Base-by-base conservation (phyloP, 495 filamentous ascomycete genomes). In the Hypoxylon cercidicola region DNA sequence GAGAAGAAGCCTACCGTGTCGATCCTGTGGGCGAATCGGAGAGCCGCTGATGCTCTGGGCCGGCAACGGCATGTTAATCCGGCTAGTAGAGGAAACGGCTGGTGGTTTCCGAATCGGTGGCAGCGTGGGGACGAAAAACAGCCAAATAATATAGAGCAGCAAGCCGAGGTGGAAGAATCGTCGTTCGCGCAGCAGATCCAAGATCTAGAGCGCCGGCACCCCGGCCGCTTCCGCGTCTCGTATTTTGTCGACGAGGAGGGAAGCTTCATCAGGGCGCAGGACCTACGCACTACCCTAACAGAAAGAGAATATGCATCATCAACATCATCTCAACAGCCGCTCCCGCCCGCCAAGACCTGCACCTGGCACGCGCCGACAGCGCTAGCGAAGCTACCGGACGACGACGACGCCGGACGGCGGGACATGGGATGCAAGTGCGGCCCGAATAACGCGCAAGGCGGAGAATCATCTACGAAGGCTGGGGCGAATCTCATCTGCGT, bases 161-260 rank as follows among this genome's bases (percentile, higher is more conserved):
- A 47, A 32, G 35, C 46, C 3, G 25, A 28, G 7, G 25, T 28
- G 4, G 20, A 40, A 12, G 25, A 39, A 3, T 37, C 54, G 18
- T 54, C 77, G 10, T 80, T 96, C 48, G 86, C 89, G 7, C 72
- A 76, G 13, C 85, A 92, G 68, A 74, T 97, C 20, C 82, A 85
- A 48, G 73, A 77, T 6, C 73, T 92, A 58, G 83, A 87, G 68
- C 60, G 72, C 2, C 78, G 75, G n/a, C 82, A 87, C 67, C 79
- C 81, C 0, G 80, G 75, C 0, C 81, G 82, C 37, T 72, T 94
- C 19, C 79, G 69, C 1, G 84, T 93, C 21, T 82, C 87, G 6
- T 94, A 93, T 74, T 90, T 88, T 62, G 83, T 96, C 4, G 92
- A 97, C 68, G 90, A 93, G 47, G 90, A 95, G 65, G 78, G 81